Evolutionary conservation across 495 filamentous ascomycete genomes (phyloP).

Genomic region (Niebla homalea): DNA sequence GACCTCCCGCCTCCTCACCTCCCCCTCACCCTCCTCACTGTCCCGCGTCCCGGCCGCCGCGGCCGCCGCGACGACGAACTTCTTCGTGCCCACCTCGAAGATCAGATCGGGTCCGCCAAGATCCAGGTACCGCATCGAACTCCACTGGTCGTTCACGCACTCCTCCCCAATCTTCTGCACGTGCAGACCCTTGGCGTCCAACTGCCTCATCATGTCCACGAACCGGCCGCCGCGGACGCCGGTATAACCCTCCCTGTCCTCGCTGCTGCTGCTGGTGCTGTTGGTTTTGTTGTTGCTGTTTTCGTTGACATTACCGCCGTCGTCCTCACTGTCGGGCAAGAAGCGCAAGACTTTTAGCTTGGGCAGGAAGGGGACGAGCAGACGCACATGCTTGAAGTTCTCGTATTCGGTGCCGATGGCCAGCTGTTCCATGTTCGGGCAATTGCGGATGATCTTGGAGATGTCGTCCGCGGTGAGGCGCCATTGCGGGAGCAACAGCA

Average conservation of each 20-base stretch:
- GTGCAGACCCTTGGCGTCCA: slow-evolving; percentile 7
- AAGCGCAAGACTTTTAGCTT: slow-evolving; percentile 32
- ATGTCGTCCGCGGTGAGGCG: slow-evolving; percentile 35
- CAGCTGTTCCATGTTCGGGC: slow-evolving; percentile 48
- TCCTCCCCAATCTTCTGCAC: slow-evolving; percentile 12
- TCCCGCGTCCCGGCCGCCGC: neutral
- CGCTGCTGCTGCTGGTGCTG: neutral
- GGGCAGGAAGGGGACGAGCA: slow-evolving; percentile 36
- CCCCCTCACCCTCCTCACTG: neutral
- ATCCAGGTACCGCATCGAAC: slow-evolving; percentile 8
- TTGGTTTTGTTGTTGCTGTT: neutral
- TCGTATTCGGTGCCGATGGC: slow-evolving; percentile 33
- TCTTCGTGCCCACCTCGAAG: slow-evolving; percentile 8
- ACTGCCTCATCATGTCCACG: slow-evolving; percentile 11
- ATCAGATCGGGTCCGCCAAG: slow-evolving; percentile 12
- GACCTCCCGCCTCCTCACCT: slow-evolving; percentile 2
- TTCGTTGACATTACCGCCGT: neutral
- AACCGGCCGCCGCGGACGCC: neutral
- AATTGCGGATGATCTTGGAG: slow-evolving; percentile 36
- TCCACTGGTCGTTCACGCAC: slow-evolving; percentile 2
- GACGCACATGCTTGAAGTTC: slow-evolving; percentile 29
- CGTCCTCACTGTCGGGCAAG: slow-evolving; percentile 16
- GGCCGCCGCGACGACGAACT: neutral
- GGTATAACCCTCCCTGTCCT: neutral
- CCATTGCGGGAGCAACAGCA: slow-evolving; percentile 46